Conservation (phyloP, 1,284 basidiomycete genomes). For the Stereum hirsutum region DNA sequence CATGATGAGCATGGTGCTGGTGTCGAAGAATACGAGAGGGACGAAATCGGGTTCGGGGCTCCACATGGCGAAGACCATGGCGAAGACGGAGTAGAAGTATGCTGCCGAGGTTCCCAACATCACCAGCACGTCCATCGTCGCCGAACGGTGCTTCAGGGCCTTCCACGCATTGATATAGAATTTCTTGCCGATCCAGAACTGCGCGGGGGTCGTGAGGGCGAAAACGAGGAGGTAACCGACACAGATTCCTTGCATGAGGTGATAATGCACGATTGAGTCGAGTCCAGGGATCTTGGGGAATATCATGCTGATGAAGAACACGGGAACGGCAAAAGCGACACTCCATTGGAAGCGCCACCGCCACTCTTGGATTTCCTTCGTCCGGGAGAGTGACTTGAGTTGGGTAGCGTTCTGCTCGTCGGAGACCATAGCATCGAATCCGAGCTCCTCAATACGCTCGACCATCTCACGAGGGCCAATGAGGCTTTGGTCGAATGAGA, state of each 20-base stretch:
- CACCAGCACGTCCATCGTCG: slow-evolving; percentile 97
- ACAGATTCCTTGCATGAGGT: slow-evolving; percentile 61
- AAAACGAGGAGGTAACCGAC: slow-evolving; percentile 81
- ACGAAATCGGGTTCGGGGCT: slow-evolving; percentile 56
- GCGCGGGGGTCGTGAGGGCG: slow-evolving; percentile 84
- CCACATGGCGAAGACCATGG: slow-evolving; percentile 64
- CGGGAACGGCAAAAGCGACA: slow-evolving; percentile 79
- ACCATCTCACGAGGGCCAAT: slow-evolving; percentile 81
- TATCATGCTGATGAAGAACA: slow-evolving; percentile 90
- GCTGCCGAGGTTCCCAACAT: slow-evolving; percentile 93
- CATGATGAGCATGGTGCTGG: slow-evolving; percentile 97
- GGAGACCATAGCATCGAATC: slow-evolving; percentile 85
- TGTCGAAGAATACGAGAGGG: slow-evolving; percentile 96
- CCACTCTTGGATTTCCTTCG: slow-evolving; percentile 92
- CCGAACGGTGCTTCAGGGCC: slow-evolving; percentile 79
- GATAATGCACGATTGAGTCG: slow-evolving; percentile 34
- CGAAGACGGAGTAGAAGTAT: slow-evolving; percentile 80
- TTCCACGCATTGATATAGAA: slow-evolving; percentile 93
- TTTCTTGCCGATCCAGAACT: slow-evolving; percentile 84
- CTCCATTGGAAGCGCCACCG: slow-evolving; percentile 72
- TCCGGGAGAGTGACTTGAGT: slow-evolving; percentile 81
- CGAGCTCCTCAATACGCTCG: slow-evolving; percentile 80
- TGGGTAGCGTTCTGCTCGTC: slow-evolving; percentile 83
- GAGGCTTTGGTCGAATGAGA: slow-evolving; percentile 71
- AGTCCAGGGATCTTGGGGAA: slow-evolving; percentile 66